Evolutionary conservation across 169 alveolate species (phyloP).

Genomic region (Plasmodium inui): DNA sequence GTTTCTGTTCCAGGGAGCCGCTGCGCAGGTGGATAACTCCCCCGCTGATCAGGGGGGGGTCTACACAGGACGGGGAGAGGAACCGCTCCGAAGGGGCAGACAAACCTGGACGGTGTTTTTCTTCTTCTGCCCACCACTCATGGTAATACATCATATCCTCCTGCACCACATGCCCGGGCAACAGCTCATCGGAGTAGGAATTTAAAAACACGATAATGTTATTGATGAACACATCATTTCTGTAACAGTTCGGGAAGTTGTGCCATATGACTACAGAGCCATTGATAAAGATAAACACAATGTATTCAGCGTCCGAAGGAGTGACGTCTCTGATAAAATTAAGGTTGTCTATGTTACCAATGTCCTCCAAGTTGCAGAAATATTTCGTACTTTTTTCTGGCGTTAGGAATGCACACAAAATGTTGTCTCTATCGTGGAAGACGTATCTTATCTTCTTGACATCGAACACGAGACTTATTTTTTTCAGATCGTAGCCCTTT

Average conservation of each 20-base stretch:
- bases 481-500: slow-evolving; percentile 42
- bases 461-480: slow-evolving; percentile 31
- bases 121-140: background rate
- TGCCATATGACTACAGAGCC: slow-evolving; percentile 81
- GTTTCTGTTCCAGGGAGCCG: slow-evolving; percentile 78
- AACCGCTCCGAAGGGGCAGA: background rate
- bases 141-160: slow-evolving; percentile 50
- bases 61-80: background rate
- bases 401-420: slow-evolving; percentile 41
- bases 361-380: slow-evolving; percentile 22
- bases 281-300: slow-evolving; percentile 75
- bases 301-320: slow-evolving; percentile 10
- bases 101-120: background rate
- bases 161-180: slow-evolving; percentile 71
- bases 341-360: slow-evolving; percentile 15
- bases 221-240: slow-evolving; percentile 69
- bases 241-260: slow-evolving; percentile 56
- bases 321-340: slow-evolving; percentile 33
- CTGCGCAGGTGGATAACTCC: slow-evolving; percentile 77
- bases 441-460: slow-evolving; percentile 17
- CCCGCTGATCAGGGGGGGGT: background rate
- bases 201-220: slow-evolving; percentile 66
- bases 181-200: slow-evolving; percentile 70
- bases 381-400: slow-evolving; percentile 18
- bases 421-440: slow-evolving; percentile 33